phyloP scores from a whole-genome alignment of 1,284 basidiomycete genomes.

The Puccinia polysora region DNA sequence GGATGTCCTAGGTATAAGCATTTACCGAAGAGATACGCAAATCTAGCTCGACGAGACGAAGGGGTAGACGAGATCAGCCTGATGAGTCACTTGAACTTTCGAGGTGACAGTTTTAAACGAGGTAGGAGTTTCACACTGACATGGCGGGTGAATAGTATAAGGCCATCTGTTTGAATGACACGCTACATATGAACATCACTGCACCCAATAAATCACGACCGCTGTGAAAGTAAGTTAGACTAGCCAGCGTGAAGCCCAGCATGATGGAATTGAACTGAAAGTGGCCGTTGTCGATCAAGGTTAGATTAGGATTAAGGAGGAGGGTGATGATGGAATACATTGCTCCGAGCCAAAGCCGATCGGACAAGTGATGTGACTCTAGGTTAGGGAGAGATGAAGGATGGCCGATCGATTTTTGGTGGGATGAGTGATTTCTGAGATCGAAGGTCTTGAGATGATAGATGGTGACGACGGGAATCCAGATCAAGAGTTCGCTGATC shows the following conservation, averaged over 20 bases:
- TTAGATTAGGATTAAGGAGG: constrained; percentile 61
- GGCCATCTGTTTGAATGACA: constrained; percentile 93
- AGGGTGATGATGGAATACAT: constrained; percentile 2
- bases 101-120: background rate
- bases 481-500: constrained; percentile 28
- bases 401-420: background rate
- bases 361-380: background rate
- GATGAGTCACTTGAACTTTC: background rate
- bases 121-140: constrained; percentile 37
- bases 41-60: constrained; percentile 49
- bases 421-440: background rate
- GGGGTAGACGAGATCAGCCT: background rate
- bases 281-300: constrained; percentile 83
- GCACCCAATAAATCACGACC: constrained; percentile 71
- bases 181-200: constrained; percentile 71
- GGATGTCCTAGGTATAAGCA: constrained; percentile 66
- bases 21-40: constrained; percentile 75
- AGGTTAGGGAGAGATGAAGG: background rate
- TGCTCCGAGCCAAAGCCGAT: background rate
- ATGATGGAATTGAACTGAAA: constrained; percentile 86
- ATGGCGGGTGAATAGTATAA: constrained; percentile 87
- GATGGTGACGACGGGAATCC: constrained; percentile 38
- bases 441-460: constrained; percentile 57
- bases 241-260: constrained; percentile 71
- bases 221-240: constrained; percentile 65